These are phyloP conservation scores for Penicillium robsamsonii DNA, from an alignment of 495 filamentous ascomycete genomes.

Conservation along the genomic window DNA sequence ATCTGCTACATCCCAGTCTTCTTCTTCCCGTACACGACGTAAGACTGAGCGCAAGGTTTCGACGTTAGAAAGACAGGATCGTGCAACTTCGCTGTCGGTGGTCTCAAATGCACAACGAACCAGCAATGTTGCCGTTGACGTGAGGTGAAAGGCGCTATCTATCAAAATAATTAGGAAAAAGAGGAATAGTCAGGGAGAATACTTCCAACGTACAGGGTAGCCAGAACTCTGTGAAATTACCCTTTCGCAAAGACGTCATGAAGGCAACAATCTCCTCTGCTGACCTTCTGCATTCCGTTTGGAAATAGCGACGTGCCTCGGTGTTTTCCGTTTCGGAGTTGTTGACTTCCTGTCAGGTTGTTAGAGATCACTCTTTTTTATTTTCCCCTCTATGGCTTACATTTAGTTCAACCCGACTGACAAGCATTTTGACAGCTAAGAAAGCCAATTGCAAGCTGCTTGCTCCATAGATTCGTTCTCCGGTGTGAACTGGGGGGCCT, in stretches of 20 bases:
- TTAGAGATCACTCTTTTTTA: constrained; percentile 5
- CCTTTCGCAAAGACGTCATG: constrained; percentile 44
- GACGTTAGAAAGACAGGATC: constrained; percentile 44
- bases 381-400: constrained; percentile 24
- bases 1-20: constrained; percentile 55
- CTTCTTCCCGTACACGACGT: constrained; percentile 49
- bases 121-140: constrained; percentile 48
- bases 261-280: constrained; percentile 55
- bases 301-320: constrained; percentile 48
- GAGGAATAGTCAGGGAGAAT: not conserved
- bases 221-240: constrained; percentile 51
- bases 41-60: constrained; percentile 44
- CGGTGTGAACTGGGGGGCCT: constrained; percentile 26
- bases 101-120: constrained; percentile 50
- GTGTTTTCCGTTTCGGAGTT: constrained; percentile 42
- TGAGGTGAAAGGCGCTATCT: constrained; percentile 52
- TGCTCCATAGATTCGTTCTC: constrained; percentile 40
- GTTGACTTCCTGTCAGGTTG: constrained; percentile 40
- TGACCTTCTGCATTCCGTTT: constrained; percentile 48
- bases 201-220: constrained; percentile 38
- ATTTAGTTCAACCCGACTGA: constrained; percentile 50
- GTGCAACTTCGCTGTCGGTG: constrained; percentile 39
- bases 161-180: constrained; percentile 19
- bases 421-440: constrained; percentile 52
- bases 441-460: constrained; percentile 52